Percentiles rank a stretch among this genome's conserved stretches.
Evolutionary conservation across 352 stramenopile species (phyloP).

Genomic region (Phytopythium vexans): DNA sequence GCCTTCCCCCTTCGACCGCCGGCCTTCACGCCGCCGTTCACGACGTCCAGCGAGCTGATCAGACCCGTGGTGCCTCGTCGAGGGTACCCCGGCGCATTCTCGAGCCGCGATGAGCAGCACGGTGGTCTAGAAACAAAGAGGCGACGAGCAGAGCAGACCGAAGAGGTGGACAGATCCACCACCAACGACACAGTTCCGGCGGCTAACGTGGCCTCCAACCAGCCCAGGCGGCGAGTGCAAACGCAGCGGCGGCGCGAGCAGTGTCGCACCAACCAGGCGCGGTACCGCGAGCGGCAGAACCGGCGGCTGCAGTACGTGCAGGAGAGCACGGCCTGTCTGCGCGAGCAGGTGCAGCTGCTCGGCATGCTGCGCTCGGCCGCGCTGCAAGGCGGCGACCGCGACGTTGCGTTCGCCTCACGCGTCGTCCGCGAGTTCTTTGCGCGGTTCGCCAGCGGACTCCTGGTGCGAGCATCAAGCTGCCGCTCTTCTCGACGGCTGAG

Average conservation of each 20-base stretch:
- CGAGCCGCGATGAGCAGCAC: background rate
- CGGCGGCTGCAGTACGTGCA: slow-evolving; percentile 28
- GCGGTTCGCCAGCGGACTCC: slow-evolving; percentile 26
- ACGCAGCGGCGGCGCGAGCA: slow-evolving; percentile 48
- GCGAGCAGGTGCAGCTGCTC: slow-evolving; percentile 32
- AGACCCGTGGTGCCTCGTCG: slow-evolving; percentile 1
- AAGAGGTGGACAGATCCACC: too few species aligned
- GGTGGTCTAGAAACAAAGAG: background rate
- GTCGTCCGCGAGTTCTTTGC: slow-evolving; percentile 35
- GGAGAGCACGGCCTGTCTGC: slow-evolving; percentile 24
- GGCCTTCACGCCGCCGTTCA: background rate
- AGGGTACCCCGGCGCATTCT: background rate
- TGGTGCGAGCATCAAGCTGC: slow-evolving; percentile 4
- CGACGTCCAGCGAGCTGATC: background rate
- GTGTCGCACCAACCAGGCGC: slow-evolving; percentile 51
- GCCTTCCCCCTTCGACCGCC: too few species aligned
- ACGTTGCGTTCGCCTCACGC: slow-evolving; percentile 13
- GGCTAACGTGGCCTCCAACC: background rate
- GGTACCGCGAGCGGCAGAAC: slow-evolving; percentile 53
- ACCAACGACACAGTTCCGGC: background rate
- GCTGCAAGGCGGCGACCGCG: slow-evolving; percentile 16
- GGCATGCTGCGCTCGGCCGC: slow-evolving; percentile 25
- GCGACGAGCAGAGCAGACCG: background rate
- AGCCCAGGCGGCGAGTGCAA: slow-evolving; percentile 28
- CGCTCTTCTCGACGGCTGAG: background rate